These are phyloP conservation scores for Leucocoprinus birnbaumii DNA, from an alignment of 768 basidiomycete genomes.

Conservation along the genomic window DNA sequence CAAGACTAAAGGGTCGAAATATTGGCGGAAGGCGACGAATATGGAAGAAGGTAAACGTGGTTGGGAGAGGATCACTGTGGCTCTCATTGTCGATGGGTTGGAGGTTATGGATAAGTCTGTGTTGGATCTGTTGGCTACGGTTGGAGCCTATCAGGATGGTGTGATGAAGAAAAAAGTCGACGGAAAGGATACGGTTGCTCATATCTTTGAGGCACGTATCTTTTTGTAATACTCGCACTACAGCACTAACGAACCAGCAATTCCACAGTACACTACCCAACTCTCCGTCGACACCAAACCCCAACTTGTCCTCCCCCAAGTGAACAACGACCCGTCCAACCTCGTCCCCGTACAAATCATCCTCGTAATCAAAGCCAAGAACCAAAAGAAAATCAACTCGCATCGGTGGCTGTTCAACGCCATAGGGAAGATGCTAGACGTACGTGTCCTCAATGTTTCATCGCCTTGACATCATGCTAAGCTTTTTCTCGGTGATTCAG, in stretches of 20 bases:
- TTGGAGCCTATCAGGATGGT: slow-evolving; percentile 93
- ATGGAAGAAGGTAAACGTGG: slow-evolving; percentile 82
- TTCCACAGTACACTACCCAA: slow-evolving; percentile 88
- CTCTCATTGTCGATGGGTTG: slow-evolving; percentile 89
- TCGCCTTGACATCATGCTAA: background rate
- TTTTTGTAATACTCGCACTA: background rate
- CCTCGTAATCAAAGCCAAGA: slow-evolving; percentile 88
- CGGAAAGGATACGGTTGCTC: slow-evolving; percentile 85
- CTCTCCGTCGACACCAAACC: slow-evolving; percentile 90
- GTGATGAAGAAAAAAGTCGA: slow-evolving; percentile 93
- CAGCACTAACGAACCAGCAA: background rate
- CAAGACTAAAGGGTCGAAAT: slow-evolving; percentile 92
- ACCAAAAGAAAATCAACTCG: slow-evolving; percentile 94
- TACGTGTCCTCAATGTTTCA: slow-evolving; percentile 22
- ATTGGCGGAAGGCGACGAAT: slow-evolving; percentile 62
- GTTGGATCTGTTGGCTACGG: slow-evolving; percentile 82
- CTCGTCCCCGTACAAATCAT: slow-evolving; percentile 92
- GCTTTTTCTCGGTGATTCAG: slow-evolving; percentile 31
- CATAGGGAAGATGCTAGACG: slow-evolving; percentile 78
- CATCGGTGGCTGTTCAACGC: slow-evolving; percentile 97
- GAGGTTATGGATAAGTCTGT: slow-evolving; percentile 96
- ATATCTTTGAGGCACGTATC: slow-evolving; percentile 82
- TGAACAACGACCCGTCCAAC: slow-evolving; percentile 90
- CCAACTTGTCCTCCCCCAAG: slow-evolving; percentile 79
- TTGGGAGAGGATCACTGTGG: slow-evolving; percentile 91